Evolutionary conservation across 176 grass and related monocot species (phyloP).

Genomic region (Aegilops umbellulata): DNA sequence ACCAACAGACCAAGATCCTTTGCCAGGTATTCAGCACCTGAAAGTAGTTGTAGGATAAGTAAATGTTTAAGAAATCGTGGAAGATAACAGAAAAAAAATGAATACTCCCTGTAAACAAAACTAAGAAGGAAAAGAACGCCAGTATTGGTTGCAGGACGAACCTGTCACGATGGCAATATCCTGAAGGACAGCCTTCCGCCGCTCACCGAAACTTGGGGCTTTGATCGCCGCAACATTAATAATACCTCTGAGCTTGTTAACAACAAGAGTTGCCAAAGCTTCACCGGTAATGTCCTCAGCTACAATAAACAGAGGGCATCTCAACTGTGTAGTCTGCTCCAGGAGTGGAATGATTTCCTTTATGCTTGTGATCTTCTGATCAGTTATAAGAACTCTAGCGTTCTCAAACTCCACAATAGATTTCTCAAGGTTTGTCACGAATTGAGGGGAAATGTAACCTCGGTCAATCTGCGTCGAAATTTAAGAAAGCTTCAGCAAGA

Average conservation of each 20-base stretch:
- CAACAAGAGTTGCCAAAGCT: constrained; percentile 77
- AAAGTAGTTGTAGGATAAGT: constrained; percentile 5
- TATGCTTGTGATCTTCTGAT: constrained; percentile 77
- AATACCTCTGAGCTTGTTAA: constrained; percentile 71
- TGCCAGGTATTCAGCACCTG: constrained; percentile 53
- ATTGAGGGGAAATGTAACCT: constrained; percentile 73
- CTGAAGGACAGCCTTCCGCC: constrained; percentile 64
- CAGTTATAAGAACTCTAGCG: constrained; percentile 68
- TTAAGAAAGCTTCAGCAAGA: constrained; percentile 3
- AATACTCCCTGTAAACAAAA: background rate
- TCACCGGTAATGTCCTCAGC: constrained; percentile 70
- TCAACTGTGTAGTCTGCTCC: constrained; percentile 63
- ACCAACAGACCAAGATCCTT: constrained; percentile 61
- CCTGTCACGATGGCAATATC: constrained; percentile 79
- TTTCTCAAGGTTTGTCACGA: constrained; percentile 77
- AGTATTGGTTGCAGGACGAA: background rate
- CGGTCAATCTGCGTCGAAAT: constrained; percentile 56
- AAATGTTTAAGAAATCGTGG: background rate
- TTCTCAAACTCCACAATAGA: constrained; percentile 75
- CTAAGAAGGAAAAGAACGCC: background rate
- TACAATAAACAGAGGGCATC: constrained; percentile 62
- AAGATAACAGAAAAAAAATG: background rate
- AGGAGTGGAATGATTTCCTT: constrained; percentile 75
- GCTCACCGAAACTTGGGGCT: constrained; percentile 75
- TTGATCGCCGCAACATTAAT: constrained; percentile 74